Conservation (phyloP, 169 alveolate genomes). For the Theileria annulata region DNA sequence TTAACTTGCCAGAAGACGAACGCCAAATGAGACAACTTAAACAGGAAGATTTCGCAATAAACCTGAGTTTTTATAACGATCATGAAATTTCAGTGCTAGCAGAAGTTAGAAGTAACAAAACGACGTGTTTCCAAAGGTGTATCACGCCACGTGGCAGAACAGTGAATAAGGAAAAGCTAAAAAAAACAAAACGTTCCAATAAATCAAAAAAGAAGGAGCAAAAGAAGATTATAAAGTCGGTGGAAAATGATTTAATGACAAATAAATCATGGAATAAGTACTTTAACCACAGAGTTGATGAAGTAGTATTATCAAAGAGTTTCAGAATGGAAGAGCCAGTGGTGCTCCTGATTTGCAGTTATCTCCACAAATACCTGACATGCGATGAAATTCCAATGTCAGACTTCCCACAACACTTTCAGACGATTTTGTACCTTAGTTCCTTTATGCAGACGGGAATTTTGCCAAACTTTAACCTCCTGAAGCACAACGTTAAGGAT, state of each 20-base stretch:
- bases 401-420: conserved; percentile 25
- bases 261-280: conserved; percentile 26
- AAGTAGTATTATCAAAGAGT: conserved; percentile 16
- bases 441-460: conserved; percentile 52
- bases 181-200: not conserved
- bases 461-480: conserved; percentile 40
- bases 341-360: conserved; percentile 20
- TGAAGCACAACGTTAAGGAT: conserved; percentile 3
- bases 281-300: conserved; percentile 30
- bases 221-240: not conserved
- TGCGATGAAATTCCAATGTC: conserved; percentile 24
- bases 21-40: not conserved
- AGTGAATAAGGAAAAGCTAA: no score
- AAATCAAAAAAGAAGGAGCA: not conserved
- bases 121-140: conserved; percentile 11
- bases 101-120: conserved; percentile 5
- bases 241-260: not conserved
- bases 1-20: not conserved
- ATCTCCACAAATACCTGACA: conserved; percentile 26
- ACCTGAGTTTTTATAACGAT: conserved; percentile 16
- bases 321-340: conserved; percentile 47
- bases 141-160: not conserved
- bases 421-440: conserved; percentile 23
- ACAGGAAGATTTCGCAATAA: conserved; percentile 5
- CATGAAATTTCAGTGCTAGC: conserved; percentile 27